Conservation (phyloP, 164 flowering plant genomes). For the Platanus orientalis region DNA sequence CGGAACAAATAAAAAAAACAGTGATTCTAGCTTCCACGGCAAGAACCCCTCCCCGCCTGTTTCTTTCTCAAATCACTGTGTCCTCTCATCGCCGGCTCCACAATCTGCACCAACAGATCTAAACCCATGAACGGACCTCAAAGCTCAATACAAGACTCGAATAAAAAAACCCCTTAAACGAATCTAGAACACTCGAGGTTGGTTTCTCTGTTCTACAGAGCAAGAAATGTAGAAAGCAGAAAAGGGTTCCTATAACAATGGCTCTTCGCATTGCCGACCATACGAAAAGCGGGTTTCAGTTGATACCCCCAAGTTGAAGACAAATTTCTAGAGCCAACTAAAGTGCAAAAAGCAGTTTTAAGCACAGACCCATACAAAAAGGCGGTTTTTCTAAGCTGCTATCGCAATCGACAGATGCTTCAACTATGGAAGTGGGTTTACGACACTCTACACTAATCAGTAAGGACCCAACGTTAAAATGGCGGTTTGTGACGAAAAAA, state of each 20-base stretch:
- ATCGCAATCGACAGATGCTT: background rate
- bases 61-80: constrained; percentile 18
- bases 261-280: too few relatives aligned
- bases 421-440: background rate
- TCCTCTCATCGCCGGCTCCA: constrained; percentile 9
- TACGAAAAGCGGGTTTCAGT: too few relatives aligned
- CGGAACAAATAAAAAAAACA: background rate
- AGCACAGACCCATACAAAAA: too few relatives aligned
- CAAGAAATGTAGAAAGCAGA: too few relatives aligned
- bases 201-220: background rate
- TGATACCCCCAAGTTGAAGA: too few relatives aligned
- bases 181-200: background rate
- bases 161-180: background rate
- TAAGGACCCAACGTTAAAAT: too few relatives aligned
- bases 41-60: constrained; percentile 27
- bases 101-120: constrained; percentile 7
- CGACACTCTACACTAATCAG: background rate
- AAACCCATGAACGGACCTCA: constrained; percentile 16
- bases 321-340: too few relatives aligned
- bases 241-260: too few relatives aligned
- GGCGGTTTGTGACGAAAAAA: too few relatives aligned
- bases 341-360: too few relatives aligned
- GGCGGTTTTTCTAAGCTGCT: background rate
- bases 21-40: constrained; percentile 19
- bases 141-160: background rate